These are phyloP conservation scores for Ustilago shanxiensis DNA, from an alignment of 1,284 basidiomycete genomes.

Conservation along the genomic window DNA sequence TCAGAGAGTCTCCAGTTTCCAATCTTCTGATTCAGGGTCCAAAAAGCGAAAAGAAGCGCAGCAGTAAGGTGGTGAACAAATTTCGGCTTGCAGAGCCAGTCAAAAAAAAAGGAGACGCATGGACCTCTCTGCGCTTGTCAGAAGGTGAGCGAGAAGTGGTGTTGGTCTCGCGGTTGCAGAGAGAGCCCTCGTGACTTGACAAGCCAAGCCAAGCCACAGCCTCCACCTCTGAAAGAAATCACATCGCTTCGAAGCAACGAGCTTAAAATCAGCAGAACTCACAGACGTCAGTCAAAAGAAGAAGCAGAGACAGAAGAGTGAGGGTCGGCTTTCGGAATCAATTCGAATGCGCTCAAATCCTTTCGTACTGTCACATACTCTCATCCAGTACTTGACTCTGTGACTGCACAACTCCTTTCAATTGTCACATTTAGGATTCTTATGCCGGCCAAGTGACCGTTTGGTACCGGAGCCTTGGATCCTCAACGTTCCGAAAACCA, in stretches of 20 bases:
- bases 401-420: neutral
- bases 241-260: neutral
- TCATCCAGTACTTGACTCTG: too few relatives aligned
- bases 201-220: neutral
- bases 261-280: neutral
- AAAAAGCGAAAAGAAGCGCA: conserved; percentile 15
- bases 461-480: neutral
- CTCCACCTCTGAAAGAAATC: neutral
- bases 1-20: neutral
- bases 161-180: conserved; percentile 20
- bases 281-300: too few relatives aligned
- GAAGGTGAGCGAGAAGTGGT: too few relatives aligned
- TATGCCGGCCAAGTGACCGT: neutral
- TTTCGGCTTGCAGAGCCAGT: conserved; percentile 1
- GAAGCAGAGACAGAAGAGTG: too few relatives aligned
- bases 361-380: neutral
- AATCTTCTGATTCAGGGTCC: conserved; percentile 25
- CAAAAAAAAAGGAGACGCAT: too few relatives aligned
- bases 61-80: neutral
- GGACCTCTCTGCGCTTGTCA: conserved; percentile 3
- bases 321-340: neutral
- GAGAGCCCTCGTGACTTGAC: neutral
- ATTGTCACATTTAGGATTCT: conserved; percentile 2
- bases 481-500: neutral
- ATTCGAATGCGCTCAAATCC: neutral